Base-by-base conservation (phyloP, 768 basidiomycete species). In the Leucosporidium creatinivorum region DNA sequence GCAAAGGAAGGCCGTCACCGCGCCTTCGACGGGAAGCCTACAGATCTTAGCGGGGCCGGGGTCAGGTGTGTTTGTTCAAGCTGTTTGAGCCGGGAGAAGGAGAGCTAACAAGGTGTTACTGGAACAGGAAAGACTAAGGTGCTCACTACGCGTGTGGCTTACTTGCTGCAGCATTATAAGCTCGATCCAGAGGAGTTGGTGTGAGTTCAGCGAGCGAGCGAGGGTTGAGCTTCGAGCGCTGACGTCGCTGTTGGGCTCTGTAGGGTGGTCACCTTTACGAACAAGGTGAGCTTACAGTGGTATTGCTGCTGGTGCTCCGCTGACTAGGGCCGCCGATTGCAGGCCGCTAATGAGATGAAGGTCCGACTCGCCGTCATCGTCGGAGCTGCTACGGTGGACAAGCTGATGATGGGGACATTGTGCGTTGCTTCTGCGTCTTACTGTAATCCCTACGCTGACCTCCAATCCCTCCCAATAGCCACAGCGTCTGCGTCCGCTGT, bases 341-440 rank as follows among this genome's bases (percentile, higher is more conserved):
- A 44, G 39, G 90, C 91, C 21, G 89, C 91, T 1, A 87, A 85
- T 67, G 91, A 93, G 79, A 91, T 93, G 89, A 82, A 84, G 61
- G 81, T 84, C 60, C 82, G 91, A 5, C 79, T 94, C 36, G 78
- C 79, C 25, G 84, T 82, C 67, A 78, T 92, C 4, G 81, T 94
- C 47, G 91, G 90, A 6, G 82, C 84, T 49, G 77, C 82, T 31
- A 75, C 74, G 3, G 86, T 85, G 0, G 78, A 80, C 17, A 78
- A 81, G 49, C 80, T 93, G 28, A 73, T 81, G 8, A 77, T 83
- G 62, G 82, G 82, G 76, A 71, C 75, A 66, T 78, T 71, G 68
- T 69, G 13, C 23, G 66, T 33, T 33, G 33, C 36, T 15, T 3
- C 17, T 21, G 33, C 4, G 10, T 33, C 30, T 21, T 51, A 36